These are phyloP conservation scores for Penicillium simplicissimum DNA, from an alignment of 495 filamentous ascomycete species.

Conservation along the genomic window DNA sequence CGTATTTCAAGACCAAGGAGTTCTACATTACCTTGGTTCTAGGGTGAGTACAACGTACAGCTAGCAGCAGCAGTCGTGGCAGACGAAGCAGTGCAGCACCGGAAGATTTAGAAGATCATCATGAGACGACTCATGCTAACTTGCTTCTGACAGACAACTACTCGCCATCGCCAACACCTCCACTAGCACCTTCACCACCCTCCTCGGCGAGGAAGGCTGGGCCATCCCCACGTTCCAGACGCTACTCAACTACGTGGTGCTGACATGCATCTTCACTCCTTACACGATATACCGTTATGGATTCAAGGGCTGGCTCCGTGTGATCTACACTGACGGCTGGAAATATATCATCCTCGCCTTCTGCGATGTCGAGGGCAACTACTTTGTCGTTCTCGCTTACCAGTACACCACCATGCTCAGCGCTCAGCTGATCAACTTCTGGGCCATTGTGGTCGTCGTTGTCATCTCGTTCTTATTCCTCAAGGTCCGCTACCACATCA, in stretches of 20 bases:
- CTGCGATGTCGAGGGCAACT: constrained; percentile 95
- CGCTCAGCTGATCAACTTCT: constrained; percentile 96
- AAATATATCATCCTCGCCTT: constrained; percentile 92
- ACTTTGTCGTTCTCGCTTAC: constrained; percentile 94
- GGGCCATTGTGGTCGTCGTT: constrained; percentile 94
- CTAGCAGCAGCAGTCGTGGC: neutral
- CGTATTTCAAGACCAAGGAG: constrained; percentile 78
- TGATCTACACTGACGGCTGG: constrained; percentile 77
- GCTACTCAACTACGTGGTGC: constrained; percentile 88
- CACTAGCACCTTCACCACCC: constrained; percentile 82
- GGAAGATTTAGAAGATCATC: neutral
- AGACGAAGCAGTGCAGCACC: no score
- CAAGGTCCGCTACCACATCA: constrained; percentile 80
- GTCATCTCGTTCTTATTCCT: constrained; percentile 79
- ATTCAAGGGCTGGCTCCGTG: constrained; percentile 61
- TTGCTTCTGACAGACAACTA: constrained; percentile 59
- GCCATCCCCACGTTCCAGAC: constrained; percentile 97
- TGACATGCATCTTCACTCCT: constrained; percentile 78
- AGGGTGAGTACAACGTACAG: constrained; percentile 53
- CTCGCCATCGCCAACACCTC: constrained; percentile 85
- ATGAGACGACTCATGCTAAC: neutral
- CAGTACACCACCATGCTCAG: constrained; percentile 88
- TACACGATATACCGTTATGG: constrained; percentile 84
- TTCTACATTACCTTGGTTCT: constrained; percentile 83
- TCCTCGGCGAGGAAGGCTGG: constrained; percentile 67